Evolutionary conservation across 176 grass and related monocot genomes (phyloP).

Genomic region (Phoenix roebelenii): DNA sequence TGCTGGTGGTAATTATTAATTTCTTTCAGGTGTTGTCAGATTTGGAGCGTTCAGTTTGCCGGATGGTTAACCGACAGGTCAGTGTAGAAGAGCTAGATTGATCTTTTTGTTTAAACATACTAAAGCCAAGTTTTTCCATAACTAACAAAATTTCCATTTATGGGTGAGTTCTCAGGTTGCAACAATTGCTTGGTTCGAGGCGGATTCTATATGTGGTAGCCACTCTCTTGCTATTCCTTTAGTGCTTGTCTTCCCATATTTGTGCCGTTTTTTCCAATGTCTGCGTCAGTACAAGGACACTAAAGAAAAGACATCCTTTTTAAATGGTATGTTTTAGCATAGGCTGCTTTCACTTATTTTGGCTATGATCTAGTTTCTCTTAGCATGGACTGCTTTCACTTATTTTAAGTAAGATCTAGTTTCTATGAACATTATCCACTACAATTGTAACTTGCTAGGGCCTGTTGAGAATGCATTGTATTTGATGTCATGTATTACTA

Average conservation of each 20-base stretch:
- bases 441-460: too few species aligned
- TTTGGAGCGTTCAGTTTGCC: conserved; percentile 92
- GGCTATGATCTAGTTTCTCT: neutral
- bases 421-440: too few species aligned
- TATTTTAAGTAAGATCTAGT: conserved; percentile 1
- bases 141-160: too few species aligned
- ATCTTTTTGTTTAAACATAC: conserved; percentile 3
- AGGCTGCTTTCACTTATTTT: conserved; percentile 4
- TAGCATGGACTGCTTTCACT: neutral
- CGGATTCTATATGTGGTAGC: conserved; percentile 96
- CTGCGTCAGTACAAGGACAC: conserved; percentile 96
- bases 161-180: conserved; percentile 48
- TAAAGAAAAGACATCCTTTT: conserved; percentile 75
- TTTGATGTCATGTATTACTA: too few species aligned
- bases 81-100: conserved; percentile 5
- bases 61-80: conserved; percentile 96
- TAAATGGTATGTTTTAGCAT: conserved; percentile 68
- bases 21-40: conserved; percentile 91
- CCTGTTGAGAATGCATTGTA: too few species aligned
- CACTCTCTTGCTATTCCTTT: conserved; percentile 93
- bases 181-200: conserved; percentile 98
- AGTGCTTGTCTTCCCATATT: conserved; percentile 83
- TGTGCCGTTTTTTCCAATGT: conserved; percentile 95
- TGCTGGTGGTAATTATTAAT: conserved; percentile 15
- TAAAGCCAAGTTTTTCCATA: too few species aligned